Conservation (phyloP, 768 basidiomycete genomes). For the Butyriboletus loyo region DNA sequence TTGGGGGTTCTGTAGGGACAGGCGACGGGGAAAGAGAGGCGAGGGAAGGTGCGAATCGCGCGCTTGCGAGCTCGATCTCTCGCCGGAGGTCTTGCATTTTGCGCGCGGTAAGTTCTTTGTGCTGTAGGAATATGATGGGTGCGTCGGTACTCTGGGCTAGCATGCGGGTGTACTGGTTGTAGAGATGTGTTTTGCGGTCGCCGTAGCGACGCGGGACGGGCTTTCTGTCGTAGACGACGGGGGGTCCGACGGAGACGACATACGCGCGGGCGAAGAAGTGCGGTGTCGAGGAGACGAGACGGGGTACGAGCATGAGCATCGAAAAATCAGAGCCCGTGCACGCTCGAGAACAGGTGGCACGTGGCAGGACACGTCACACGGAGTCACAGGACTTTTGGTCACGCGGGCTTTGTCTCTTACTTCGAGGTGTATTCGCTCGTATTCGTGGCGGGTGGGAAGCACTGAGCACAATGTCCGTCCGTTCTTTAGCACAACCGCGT, state of each 20-base stretch:
- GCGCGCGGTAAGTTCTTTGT: slow-evolving; percentile 69
- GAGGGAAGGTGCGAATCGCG: slow-evolving; percentile 34
- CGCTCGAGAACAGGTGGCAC: not conserved
- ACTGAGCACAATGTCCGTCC: slow-evolving; percentile 29
- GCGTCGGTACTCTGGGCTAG: slow-evolving; percentile 53
- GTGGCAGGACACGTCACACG: slow-evolving; percentile 17
- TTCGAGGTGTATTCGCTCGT: slow-evolving; percentile 17
- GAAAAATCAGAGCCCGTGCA: slow-evolving; percentile 1
- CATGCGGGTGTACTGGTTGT: slow-evolving; percentile 73
- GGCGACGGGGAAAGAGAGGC: slow-evolving; percentile 34
- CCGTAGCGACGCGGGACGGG: slow-evolving; percentile 64
- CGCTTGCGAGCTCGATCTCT: slow-evolving; percentile 59
- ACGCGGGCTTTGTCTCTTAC: slow-evolving; percentile 25
- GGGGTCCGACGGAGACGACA: slow-evolving; percentile 54
- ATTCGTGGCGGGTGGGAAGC: slow-evolving; percentile 18
- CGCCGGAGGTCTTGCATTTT: slow-evolving; percentile 66
- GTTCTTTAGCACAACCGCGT: slow-evolving; percentile 14
- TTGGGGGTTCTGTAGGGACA: slow-evolving; percentile 38
- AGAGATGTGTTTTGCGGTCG: slow-evolving; percentile 78
- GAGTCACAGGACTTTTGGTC: slow-evolving; percentile 24
- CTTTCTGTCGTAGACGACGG: slow-evolving; percentile 52
- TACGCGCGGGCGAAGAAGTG: slow-evolving; percentile 39
- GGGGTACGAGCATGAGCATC: slow-evolving; percentile 13
- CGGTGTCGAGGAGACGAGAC: slow-evolving; percentile 6
- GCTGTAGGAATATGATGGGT: slow-evolving; percentile 76